Evolutionary conservation across 148 eudicot species (phyloP).

Genomic region (Chenopodium suecicum): DNA sequence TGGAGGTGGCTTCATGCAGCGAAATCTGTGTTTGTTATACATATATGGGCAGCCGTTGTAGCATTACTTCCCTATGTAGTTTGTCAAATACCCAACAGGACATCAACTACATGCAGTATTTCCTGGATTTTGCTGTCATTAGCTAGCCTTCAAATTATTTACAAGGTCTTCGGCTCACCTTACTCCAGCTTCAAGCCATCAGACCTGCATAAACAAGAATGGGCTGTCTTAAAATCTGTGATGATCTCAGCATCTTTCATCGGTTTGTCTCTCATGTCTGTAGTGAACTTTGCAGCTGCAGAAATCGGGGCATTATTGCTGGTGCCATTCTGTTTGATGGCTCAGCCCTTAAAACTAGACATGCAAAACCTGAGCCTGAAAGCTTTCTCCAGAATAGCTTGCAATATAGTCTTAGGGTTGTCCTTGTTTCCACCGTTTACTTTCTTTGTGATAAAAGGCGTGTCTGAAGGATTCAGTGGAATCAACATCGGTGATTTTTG

Average conservation of each 20-base stretch:
- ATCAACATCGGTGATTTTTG: conserved; percentile 63
- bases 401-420: conserved; percentile 49
- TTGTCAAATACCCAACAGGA: conserved; percentile 44
- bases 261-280: conserved; percentile 86
- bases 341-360: conserved; percentile 54
- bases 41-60: conserved; percentile 71
- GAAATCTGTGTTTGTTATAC: conserved; percentile 64
- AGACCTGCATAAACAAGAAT: conserved; percentile 39
- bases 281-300: conserved; percentile 90
- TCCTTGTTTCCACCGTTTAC: conserved; percentile 62
- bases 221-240: conserved; percentile 79
- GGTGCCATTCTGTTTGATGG: conserved; percentile 82
- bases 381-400: conserved; percentile 37
- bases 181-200: conserved; percentile 27
- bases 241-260: conserved; percentile 67
- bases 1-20: conserved; percentile 92
- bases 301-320: conserved; percentile 82
- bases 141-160: conserved; percentile 46
- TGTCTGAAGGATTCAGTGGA: conserved; percentile 42
- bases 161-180: conserved; percentile 46
- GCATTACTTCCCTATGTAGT: conserved; percentile 69
- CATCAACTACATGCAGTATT: conserved; percentile 45
- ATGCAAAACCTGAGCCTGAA: conserved; percentile 32
- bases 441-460: conserved; percentile 53
- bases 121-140: conserved; percentile 61